Percentiles rank a stretch among this genome's conserved stretches.
These are phyloP conservation scores for Ceratocystis ficicola DNA, from an alignment of 2,329 filamentous ascomycete species.

Conservation along the genomic window DNA sequence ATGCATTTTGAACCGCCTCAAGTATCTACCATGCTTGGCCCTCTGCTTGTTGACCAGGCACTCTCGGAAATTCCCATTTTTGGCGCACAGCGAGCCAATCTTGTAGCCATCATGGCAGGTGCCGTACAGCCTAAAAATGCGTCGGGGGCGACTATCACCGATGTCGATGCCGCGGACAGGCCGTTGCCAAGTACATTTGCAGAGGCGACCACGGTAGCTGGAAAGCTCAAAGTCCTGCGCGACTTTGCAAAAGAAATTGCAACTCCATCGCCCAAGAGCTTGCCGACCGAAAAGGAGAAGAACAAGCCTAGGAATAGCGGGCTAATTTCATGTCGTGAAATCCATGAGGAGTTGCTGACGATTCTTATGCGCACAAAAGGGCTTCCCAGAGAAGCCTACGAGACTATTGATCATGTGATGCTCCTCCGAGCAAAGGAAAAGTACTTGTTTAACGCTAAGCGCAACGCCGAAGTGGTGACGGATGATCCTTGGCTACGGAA, in stretches of 20 bases:
- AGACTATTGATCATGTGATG: slow-evolving; percentile 45
- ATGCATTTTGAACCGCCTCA: slow-evolving; percentile 49
- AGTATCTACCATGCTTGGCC: slow-evolving; percentile 41
- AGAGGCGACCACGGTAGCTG: slow-evolving; percentile 34
- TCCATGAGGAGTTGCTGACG: slow-evolving; percentile 44
- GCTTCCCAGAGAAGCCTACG: slow-evolving; percentile 41
- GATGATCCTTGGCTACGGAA: slow-evolving; percentile 66
- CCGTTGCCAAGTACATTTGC: slow-evolving; percentile 34
- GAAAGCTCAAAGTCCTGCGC: slow-evolving; percentile 40
- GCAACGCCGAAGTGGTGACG: slow-evolving; percentile 53
- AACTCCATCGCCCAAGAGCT: slow-evolving; percentile 8
- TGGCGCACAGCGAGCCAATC: slow-evolving; percentile 38
- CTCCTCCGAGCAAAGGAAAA: slow-evolving; percentile 48
- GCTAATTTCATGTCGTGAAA: slow-evolving; percentile 40
- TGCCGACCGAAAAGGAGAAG: slow-evolving; percentile 19
- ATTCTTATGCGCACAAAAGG: slow-evolving; percentile 36
- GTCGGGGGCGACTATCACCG: slow-evolving; percentile 26
- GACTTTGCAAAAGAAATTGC: slow-evolving; percentile 26
- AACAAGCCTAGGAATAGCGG: slow-evolving; percentile 22
- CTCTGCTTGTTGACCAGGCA: slow-evolving; percentile 42
- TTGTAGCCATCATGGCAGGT: slow-evolving; percentile 34
- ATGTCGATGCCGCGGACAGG: slow-evolving; percentile 30
- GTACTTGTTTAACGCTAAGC: slow-evolving; percentile 51
- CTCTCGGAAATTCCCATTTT: slow-evolving; percentile 46
- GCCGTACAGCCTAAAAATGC: slow-evolving; percentile 27